These are phyloP conservation scores for Phylloporus sp. DNA, from an alignment of 768 basidiomycete genomes.

Conservation along the genomic window DNA sequence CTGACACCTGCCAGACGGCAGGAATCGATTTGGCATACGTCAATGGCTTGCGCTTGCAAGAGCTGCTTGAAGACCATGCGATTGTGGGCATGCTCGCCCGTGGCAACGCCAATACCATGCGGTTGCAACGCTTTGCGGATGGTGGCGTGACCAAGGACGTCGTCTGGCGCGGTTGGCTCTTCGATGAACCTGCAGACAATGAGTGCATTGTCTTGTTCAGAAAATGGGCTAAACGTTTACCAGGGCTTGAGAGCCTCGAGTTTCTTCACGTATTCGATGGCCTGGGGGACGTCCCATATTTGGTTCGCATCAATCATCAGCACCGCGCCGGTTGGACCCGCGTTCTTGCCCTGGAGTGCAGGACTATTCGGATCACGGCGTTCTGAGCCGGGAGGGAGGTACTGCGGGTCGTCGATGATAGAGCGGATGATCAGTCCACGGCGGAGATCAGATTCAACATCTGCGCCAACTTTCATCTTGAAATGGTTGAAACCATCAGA, in stretches of 20 bases:
- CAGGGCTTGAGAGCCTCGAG: conserved; percentile 83
- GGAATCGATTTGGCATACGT: conserved; percentile 93
- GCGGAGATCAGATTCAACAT: conserved; percentile 76
- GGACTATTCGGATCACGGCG: conserved; percentile 59
- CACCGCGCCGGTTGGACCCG: conserved; percentile 89
- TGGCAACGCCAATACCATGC: conserved; percentile 88
- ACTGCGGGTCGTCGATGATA: conserved; percentile 90
- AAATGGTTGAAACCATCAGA: conserved; percentile 93
- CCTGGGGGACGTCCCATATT: conserved; percentile 91
- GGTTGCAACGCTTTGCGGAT: conserved; percentile 81
- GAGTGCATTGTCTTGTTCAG: background rate
- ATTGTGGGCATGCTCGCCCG: conserved; percentile 96
- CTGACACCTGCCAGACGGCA: conserved; percentile 92
- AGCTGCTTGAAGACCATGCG: conserved; percentile 97
- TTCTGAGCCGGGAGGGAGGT: conserved; percentile 57
- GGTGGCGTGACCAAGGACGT: conserved; percentile 84
- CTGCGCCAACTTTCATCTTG: conserved; percentile 97
- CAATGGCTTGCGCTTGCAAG: conserved; percentile 87
- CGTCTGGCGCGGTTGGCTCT: conserved; percentile 94
- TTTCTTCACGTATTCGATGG: conserved; percentile 85
- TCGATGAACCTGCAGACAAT: conserved; percentile 76
- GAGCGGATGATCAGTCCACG: conserved; percentile 87
- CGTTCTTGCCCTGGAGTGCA: conserved; percentile 82
- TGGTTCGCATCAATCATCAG: conserved; percentile 99
- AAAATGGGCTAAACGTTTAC: conserved; percentile 36